Base-by-base conservation (phyloP, 768 basidiomycete species). In the Trametes cinnabarina region DNA sequence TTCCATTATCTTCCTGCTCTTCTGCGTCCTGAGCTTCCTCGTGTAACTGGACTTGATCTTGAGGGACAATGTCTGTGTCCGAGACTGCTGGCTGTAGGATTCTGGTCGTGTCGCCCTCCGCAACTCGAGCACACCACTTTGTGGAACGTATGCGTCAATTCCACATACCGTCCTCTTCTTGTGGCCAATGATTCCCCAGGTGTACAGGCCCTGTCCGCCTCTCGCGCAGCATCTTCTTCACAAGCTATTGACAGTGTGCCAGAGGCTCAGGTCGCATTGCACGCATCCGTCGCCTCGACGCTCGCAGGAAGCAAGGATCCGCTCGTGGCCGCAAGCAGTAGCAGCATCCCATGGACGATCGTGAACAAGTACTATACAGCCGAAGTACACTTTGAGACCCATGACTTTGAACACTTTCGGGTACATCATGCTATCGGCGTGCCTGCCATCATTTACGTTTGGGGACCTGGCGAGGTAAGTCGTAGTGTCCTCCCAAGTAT, bases 341-440 rank as follows among this genome's bases (percentile, higher is more conserved):
- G 54, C 25, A 60, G 47, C 25, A 71, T 89, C 30, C 85, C 87
- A 10, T 92, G 89, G 90, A 87, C 82, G 40, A 88, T 92, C 60
- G 72, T 73, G 50, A 92, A 92, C 75, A 86, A 82, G 69, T 94
- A 94, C 72, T 94, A 93, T 73, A 82, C 82, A 14, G 92, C 91
- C 1, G 76, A 80, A 57, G 87, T 94, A 7, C 83, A 85, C 59
- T 92, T 93, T 67, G 73, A 82, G 32, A 73, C 78, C 11, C 78
- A 79, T 53, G 73, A 78, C 17, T 68, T 83, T 51, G 72, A 74
- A 28, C 74, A 77, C 11, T 75, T 82, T 58, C 70, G 69, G 28
- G 71, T 76, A 17, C 68, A 76, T 43, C 69, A 76, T 19, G 72
- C 79, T 17, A 71, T 72, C 35, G 72, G 74, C 44, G 78, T 84